phyloP scores from a whole-genome alignment of 75 land plant genomes.

The Picea sitchensis region DNA sequence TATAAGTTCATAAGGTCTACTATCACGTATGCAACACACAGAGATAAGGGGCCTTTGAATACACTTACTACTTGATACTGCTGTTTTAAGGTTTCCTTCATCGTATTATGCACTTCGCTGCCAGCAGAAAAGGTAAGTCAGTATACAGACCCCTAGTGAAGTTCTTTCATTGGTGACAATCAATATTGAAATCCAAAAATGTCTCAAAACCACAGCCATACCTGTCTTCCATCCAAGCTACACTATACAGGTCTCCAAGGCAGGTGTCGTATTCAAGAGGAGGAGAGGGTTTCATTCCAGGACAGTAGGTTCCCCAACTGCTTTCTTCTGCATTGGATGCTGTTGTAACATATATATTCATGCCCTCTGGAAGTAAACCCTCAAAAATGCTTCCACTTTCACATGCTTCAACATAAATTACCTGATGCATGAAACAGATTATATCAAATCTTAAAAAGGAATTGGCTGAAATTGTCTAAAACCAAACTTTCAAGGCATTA shows the following conservation, averaged over 20 bases:
- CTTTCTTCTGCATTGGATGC: slow-evolving; percentile 85
- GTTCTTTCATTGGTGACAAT: not conserved
- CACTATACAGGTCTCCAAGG: slow-evolving; percentile 87
- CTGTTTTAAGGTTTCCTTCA: slow-evolving; percentile 64
- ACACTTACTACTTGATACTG: slow-evolving; percentile 72
- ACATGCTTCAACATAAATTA: slow-evolving; percentile 89
- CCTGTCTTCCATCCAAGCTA: slow-evolving; percentile 99
- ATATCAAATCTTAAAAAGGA: not conserved
- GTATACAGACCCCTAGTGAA: not conserved
- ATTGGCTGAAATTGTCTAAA: not conserved
- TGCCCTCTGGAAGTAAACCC: slow-evolving; percentile 67
- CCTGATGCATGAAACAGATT: slow-evolving; percentile 29
- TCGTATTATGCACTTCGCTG: slow-evolving; percentile 83
- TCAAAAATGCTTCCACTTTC: slow-evolving; percentile 96
- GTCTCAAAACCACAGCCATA: slow-evolving; percentile 12
- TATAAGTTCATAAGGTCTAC: not conserved
- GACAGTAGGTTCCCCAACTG: slow-evolving; percentile 93
- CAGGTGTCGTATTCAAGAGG: slow-evolving; percentile 79
- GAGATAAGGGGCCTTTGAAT: not conserved
- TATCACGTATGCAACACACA: not conserved
- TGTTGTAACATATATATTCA: slow-evolving; percentile 85
- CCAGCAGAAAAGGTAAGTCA: slow-evolving; percentile 7
- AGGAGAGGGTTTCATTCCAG: slow-evolving; percentile 80
- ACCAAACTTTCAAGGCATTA: not conserved
- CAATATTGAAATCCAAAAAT: slow-evolving; percentile 1